A percentile compares a stretch with the other conserved stretches of the same genome.
Evolutionary conservation across 495 filamentous ascomycete genomes (phyloP).

Genomic region (Beverwykella pulmonaria): DNA sequence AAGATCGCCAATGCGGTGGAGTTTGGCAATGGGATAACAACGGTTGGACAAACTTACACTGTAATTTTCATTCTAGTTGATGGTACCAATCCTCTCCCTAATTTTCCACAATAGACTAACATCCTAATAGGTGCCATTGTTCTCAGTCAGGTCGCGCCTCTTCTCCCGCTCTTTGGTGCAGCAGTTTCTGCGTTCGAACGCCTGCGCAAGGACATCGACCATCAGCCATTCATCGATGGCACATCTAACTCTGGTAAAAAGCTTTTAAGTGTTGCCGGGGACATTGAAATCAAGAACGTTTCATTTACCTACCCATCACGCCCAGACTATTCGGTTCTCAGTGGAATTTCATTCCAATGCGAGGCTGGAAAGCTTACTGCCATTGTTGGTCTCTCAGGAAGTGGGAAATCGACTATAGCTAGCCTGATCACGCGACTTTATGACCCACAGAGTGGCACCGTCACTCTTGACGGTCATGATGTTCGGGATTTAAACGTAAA

Average conservation of each 20-base stretch:
- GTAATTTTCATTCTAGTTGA: slow-evolving; percentile 69
- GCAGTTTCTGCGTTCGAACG: slow-evolving; percentile 59
- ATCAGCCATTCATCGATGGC: slow-evolving; percentile 55
- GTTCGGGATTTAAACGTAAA: slow-evolving; percentile 27
- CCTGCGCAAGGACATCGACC: slow-evolving; percentile 56
- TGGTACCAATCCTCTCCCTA: slow-evolving; percentile 47
- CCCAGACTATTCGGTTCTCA: slow-evolving; percentile 33
- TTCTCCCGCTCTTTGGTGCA: slow-evolving; percentile 61
- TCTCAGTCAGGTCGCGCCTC: slow-evolving; percentile 65
- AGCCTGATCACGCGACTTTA: slow-evolving; percentile 40
- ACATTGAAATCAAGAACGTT: slow-evolving; percentile 37
- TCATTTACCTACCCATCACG: slow-evolving; percentile 40
- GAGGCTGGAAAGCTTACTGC: slow-evolving; percentile 41
- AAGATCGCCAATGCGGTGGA: slow-evolving; percentile 55
- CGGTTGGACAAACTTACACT: slow-evolving; percentile 64
- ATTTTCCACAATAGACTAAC: slow-evolving; percentile 24
- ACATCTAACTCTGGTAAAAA: slow-evolving; percentile 45
- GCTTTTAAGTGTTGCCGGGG: slow-evolving; percentile 45
- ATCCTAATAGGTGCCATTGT: slow-evolving; percentile 55
- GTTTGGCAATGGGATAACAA: slow-evolving; percentile 41
- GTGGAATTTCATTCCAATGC: slow-evolving; percentile 31
- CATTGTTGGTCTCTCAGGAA: slow-evolving; percentile 41
- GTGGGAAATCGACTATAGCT: slow-evolving; percentile 43
- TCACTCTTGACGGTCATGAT: slow-evolving; percentile 34
- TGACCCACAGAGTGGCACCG: slow-evolving; percentile 32